Percentiles rank a stretch among this genome's conserved stretches.
phyloP scores from a whole-genome alignment of 805 yeast genomes.

The Novakomyces olei region DNA sequence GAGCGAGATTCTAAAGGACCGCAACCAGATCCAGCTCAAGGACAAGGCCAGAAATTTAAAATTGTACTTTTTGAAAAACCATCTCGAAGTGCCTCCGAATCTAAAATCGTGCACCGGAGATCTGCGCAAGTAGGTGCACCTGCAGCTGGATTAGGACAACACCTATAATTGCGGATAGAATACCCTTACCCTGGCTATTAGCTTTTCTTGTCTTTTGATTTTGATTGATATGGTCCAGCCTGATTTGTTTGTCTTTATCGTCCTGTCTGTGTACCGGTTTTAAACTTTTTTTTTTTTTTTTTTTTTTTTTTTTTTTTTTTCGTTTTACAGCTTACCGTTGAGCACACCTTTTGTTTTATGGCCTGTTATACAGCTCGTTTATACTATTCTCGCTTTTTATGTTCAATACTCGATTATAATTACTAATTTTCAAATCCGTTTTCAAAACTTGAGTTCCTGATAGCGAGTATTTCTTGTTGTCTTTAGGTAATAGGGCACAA shows the following conservation, averaged over 20 bases:
- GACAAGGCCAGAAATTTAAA: slow-evolving; percentile 96
- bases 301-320: not conserved
- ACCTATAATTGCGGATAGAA: not conserved
- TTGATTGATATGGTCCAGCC: too few species aligned
- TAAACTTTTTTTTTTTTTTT: not conserved
- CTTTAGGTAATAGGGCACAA: too few species aligned
- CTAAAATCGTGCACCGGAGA: slow-evolving; percentile 73
- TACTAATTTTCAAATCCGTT: too few species aligned
- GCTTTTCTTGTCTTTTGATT: not conserved
- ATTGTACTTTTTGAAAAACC: slow-evolving; percentile 56
- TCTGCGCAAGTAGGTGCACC: slow-evolving; percentile 7
- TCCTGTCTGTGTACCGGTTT: too few species aligned
- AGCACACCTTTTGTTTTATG: too few species aligned
- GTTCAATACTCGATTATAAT: too few species aligned
- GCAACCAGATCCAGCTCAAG: slow-evolving; percentile 79
- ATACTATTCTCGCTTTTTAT: too few species aligned
- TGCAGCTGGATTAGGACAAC: slow-evolving; percentile 4
- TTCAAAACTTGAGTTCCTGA: too few species aligned
- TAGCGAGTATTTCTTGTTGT: too few species aligned
- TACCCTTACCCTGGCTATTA: not conserved
- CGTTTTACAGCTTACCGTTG: too few species aligned
- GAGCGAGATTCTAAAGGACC: slow-evolving; percentile 60
- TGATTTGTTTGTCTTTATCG: too few species aligned
- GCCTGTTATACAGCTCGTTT: too few species aligned
- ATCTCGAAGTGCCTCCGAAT: slow-evolving; percentile 58